These are phyloP conservation scores for Myxozyma vanderwaltii DNA, from an alignment of 805 yeast species.

Conservation along the genomic window DNA sequence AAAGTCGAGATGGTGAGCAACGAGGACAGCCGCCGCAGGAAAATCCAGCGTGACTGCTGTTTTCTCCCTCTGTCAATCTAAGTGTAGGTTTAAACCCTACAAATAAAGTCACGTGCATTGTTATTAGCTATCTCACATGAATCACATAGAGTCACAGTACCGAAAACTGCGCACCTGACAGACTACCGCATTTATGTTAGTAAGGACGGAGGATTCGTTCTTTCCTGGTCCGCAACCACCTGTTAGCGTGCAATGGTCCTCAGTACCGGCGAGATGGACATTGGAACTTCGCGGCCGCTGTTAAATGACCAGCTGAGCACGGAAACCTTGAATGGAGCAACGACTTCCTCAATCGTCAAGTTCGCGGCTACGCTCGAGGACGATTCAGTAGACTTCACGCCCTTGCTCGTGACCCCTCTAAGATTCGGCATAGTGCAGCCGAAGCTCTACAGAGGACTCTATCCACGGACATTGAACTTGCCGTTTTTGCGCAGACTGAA, in stretches of 20 bases:
- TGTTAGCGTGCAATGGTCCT: not conserved
- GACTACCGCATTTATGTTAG: not conserved
- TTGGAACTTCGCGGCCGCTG: not conserved
- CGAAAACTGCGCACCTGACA: constrained; percentile 1
- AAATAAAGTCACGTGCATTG: not conserved
- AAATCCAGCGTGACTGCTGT: constrained; percentile 6
- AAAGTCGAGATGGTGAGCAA: not conserved
- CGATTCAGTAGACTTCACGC: constrained; percentile 11
- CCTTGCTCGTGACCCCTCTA: constrained; percentile 58
- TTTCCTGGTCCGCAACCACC: not conserved
- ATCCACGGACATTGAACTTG: constrained; percentile 75
- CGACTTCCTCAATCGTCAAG: not conserved
- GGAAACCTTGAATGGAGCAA: not conserved
- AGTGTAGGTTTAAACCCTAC: constrained; percentile 12
- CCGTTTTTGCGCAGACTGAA: constrained; percentile 66
- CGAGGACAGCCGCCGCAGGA: constrained; percentile 1
- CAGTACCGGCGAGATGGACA: not conserved
- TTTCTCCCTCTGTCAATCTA: too few relatives aligned
- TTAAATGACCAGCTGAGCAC: not conserved
- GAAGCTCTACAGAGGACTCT: constrained; percentile 77
- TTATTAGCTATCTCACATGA: not conserved
- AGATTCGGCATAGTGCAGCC: constrained; percentile 73
- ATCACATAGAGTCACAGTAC: not conserved
- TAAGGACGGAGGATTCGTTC: too few relatives aligned
- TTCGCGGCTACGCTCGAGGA: not conserved